Conservation (phyloP, 2,329 filamentous ascomycete genomes). For the Scedosporium boydii region DNA sequence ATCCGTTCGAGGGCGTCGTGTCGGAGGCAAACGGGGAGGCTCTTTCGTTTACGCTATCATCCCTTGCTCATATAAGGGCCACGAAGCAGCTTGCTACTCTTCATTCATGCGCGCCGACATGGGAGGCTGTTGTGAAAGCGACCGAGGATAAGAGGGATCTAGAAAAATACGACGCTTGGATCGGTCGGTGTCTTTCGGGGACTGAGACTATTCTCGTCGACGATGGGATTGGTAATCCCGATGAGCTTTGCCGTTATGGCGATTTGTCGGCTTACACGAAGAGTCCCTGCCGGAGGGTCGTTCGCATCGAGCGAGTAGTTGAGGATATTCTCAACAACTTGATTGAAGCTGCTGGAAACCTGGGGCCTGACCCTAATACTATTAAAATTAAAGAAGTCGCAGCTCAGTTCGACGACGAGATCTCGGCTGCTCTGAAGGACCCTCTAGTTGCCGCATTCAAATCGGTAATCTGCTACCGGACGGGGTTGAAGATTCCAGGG, state of each 20-base stretch:
- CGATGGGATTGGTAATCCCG: slow-evolving; percentile 54
- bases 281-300: slow-evolving; percentile 59
- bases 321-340: slow-evolving; percentile 42
- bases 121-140: slow-evolving; percentile 40
- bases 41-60: slow-evolving; percentile 49
- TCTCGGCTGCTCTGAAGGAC: slow-evolving; percentile 43
- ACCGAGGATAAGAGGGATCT: slow-evolving; percentile 27
- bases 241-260: slow-evolving; percentile 46
- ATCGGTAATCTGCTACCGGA: slow-evolving; percentile 72
- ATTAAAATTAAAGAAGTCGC: slow-evolving; percentile 18
- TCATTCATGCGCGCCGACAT: slow-evolving; percentile 55
- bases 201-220: slow-evolving; percentile 71
- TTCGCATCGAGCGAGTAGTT: slow-evolving; percentile 67
- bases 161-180: slow-evolving; percentile 43
- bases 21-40: slow-evolving; percentile 66
- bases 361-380: neutral
- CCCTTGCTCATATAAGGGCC: slow-evolving; percentile 61
- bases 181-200: slow-evolving; percentile 56
- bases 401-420: slow-evolving; percentile 26
- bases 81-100: slow-evolving; percentile 57
- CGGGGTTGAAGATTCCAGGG: slow-evolving; percentile 41
- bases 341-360: slow-evolving; percentile 12
- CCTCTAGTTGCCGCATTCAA: slow-evolving; percentile 70
- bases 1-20: slow-evolving; percentile 50
- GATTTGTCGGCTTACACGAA: slow-evolving; percentile 60